Evolutionary conservation across 1,284 basidiomycete species (phyloP), one percentile per base, ranked within the genome.

Genomic region (Leccinum subrobustum): DNA sequence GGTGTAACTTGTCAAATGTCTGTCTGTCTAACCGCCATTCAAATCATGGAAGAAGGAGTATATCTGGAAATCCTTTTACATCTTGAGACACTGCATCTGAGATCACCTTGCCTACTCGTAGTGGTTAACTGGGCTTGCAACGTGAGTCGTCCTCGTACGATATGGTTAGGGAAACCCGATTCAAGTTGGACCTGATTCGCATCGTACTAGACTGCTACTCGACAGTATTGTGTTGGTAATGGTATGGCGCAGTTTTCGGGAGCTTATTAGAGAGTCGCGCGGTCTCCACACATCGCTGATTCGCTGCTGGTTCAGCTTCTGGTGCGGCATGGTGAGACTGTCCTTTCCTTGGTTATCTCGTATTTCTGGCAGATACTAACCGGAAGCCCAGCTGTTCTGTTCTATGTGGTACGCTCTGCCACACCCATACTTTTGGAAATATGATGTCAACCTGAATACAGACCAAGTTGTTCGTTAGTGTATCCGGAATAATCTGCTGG

Each of bases 81-180:
- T 20, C 4, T 27, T 37, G 14, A 53, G 8, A 31, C 23, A 20
- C 39, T 11, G 8, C 35, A 14, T 37, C 39, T 42, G 39, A 64
- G 18, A n/a, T 3, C 9, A 9, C 20, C 35, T 39, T 18, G 11
- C 7, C 16, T 33, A 18, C 39, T 29, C 12, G 12, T 23, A 64
- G 64, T 65, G 64, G 64, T 3, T 57, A 3, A 33, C 42, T 9
- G 58, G 59, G 64, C 8, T 64, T 55, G 14, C 55, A 35, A 57
- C 25, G 65, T 67, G 39, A 18, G 56, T 42, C 23, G 9, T 25
- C n/a, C 9, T 31, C 29, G 11, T 7, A 12, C n/a, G 12, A 25
- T 1, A 12, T 20, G 20, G 47, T 9, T 48, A 1, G 20, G 12
- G 7, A 20, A 2, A 9, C n/a, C 39, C 5, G 8, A 18, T 18